Evolutionary conservation across 2,329 filamentous ascomycete genomes (phyloP), one percentile per base, ranked within the genome.

Genomic region (Arthroderma sp.): DNA sequence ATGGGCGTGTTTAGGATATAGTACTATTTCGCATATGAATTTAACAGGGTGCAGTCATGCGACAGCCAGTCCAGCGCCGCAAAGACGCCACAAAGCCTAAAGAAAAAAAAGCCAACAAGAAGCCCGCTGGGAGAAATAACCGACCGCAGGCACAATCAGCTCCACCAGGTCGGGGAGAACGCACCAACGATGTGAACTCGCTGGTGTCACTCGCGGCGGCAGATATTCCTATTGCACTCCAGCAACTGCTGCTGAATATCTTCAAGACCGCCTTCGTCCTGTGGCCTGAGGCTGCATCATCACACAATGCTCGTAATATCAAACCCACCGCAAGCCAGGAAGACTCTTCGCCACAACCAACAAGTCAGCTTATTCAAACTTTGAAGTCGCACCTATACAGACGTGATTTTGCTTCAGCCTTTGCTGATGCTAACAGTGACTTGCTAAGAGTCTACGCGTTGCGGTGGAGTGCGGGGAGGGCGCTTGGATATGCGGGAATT

Each of bases 381-480:
- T 77, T 96, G 50, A 98, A 96, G 63, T 73, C 79, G 5, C 85
- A 89, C 51, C 72, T 98, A 6, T 96, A 82, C 61, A 80, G 83
- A 47, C 78, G 91, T 30, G 85, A 96, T 60, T 96, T 96, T 63
- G 72, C 72, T 8, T 67, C 70, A 10, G 89, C 89, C 0, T 98
- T 96, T 65, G 55, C 62, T 2, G 64, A 64, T 36, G 79, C 78
- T 0, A 72, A 71, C 38, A 72, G 77, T 45, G 77, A 82, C 38
- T 75, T 81, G 54, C 72, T 95, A 11, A 77, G 83, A 49, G 84
- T 83, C 6, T 98, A 98, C 67, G 85, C 86, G 6, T 77, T 85
- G 44, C 71, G 91, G 54, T 98, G 89, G 88, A 94, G 87, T 62
- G 85, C 89, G 1, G 83, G 83, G 43, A 73, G 91, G 43, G 83